Conservation (phyloP, 2,329 filamentous ascomycete genomes). For the Massarina eburnea region DNA sequence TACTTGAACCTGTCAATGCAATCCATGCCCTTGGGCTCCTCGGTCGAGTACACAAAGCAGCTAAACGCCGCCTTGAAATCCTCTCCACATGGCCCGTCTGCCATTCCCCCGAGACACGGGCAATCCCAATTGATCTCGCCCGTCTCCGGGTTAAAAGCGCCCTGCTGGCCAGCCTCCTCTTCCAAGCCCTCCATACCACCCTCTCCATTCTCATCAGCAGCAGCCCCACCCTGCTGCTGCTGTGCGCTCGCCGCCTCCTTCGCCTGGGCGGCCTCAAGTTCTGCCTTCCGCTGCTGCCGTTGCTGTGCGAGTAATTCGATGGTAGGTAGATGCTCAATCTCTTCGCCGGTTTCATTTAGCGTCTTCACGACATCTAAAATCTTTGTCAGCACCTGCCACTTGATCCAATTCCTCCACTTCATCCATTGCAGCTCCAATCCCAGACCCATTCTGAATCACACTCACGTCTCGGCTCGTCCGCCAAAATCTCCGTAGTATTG, state of each 20-base stretch:
- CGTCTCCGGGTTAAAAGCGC: conserved; percentile 96
- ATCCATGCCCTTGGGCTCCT: conserved; percentile 96
- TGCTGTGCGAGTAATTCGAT: conserved; percentile 49
- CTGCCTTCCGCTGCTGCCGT: conserved; percentile 41
- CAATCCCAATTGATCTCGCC: conserved; percentile 99
- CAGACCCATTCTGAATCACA: neutral
- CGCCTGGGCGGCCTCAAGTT: conserved; percentile 29
- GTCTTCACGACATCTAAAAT: conserved; percentile 25
- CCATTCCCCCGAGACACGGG: conserved; percentile 96
- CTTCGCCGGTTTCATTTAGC: conserved; percentile 44
- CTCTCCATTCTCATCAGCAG: conserved; percentile 21
- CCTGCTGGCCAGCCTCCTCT: conserved; percentile 81
- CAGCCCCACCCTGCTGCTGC: conserved; percentile 10
- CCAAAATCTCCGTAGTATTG: conserved; percentile 85
- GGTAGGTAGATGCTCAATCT: conserved; percentile 46
- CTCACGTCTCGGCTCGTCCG: conserved; percentile 77
- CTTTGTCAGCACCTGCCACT: conserved; percentile 15
- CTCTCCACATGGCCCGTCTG: conserved; percentile 89
- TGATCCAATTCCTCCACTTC: neutral
- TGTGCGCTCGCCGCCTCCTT: conserved; percentile 10
- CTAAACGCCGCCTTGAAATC: conserved; percentile 95
- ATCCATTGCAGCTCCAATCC: too few relatives aligned
- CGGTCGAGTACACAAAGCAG: conserved; percentile 94
- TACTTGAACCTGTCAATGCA: conserved; percentile 98
- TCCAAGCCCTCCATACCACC: conserved; percentile 62